Conservation (phyloP, 306 rosid species). For the Cyclanthera cordifolia region DNA sequence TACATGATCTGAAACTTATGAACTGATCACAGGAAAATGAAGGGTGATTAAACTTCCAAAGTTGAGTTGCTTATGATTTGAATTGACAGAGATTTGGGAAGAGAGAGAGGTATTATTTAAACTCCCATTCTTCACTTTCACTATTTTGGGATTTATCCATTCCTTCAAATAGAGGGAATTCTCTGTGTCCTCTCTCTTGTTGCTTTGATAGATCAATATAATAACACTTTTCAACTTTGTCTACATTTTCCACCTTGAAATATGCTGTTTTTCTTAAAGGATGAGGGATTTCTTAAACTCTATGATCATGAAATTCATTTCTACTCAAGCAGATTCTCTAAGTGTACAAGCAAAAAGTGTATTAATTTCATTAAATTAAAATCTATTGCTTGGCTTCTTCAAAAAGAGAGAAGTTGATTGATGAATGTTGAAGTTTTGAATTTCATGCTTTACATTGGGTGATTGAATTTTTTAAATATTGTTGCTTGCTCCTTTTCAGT, state of each 20-base stretch:
- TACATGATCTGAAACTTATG: slow-evolving; percentile 29
- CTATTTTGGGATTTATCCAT: slow-evolving; percentile 54
- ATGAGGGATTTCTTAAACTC: neutral
- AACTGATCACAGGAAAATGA: slow-evolving; percentile 17
- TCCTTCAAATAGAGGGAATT: slow-evolving; percentile 55
- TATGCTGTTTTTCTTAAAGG: neutral
- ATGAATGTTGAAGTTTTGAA: slow-evolving; percentile 7
- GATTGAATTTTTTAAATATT: neutral
- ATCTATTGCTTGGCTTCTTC: slow-evolving; percentile 9
- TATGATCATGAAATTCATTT: neutral
- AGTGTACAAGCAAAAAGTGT: neutral
- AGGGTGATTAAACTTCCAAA: neutral
- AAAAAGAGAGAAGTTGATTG: neutral
- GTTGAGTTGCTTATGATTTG: neutral
- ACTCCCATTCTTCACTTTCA: slow-evolving; percentile 33
- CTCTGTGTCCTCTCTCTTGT: slow-evolving; percentile 13
- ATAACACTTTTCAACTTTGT: neutral
- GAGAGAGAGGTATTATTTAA: slow-evolving; percentile 12
- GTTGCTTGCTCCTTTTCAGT: slow-evolving; percentile 6
- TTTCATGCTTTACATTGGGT: neutral
- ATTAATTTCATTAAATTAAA: neutral
- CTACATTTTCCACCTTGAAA: neutral
- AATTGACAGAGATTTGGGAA: slow-evolving; percentile 18
- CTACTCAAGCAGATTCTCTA: neutral
- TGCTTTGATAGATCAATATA: neutral